These are phyloP conservation scores for Penicillium decumbens DNA, from an alignment of 2,329 filamentous ascomycete genomes.

Conservation along the genomic window DNA sequence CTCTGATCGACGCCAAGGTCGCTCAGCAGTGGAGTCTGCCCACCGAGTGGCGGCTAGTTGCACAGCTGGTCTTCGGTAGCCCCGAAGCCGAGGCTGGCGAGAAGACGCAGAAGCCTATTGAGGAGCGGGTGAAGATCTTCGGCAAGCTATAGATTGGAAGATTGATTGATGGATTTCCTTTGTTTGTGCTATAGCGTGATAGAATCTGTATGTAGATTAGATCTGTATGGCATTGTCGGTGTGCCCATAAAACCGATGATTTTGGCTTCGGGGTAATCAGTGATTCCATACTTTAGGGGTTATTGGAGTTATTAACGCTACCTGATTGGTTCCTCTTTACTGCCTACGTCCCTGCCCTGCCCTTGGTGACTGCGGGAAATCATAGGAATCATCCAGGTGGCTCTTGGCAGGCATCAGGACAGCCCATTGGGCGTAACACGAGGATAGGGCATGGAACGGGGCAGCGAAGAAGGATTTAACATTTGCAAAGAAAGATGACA, in stretches of 20 bases:
- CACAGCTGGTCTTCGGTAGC: constrained; percentile 77
- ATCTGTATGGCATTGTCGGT: no score
- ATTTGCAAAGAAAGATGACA: neutral
- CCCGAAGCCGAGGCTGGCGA: constrained; percentile 53
- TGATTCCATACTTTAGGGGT: no score
- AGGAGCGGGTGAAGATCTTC: constrained; percentile 63
- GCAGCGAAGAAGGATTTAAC: neutral
- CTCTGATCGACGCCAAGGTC: constrained; percentile 71
- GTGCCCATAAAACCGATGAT: no score
- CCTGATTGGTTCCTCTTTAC: neutral
- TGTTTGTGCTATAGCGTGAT: constrained; percentile 1
- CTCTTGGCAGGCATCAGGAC: constrained; percentile 20
- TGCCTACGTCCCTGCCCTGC: constrained; percentile 8
- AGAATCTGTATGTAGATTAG: neutral
- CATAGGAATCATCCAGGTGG: constrained; percentile 17
- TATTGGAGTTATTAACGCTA: no score
- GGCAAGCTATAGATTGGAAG: constrained; percentile 31
- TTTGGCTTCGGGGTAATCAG: no score
- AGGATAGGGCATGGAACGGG: neutral
- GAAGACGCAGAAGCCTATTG: constrained; percentile 62
- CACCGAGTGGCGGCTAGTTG: constrained; percentile 67
- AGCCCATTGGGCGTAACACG: constrained; percentile 13
- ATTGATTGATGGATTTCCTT: constrained; percentile 11
- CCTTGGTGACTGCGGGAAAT: constrained; percentile 10
- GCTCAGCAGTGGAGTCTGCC: constrained; percentile 66